Conservation (phyloP, 2,329 filamentous ascomycete genomes). For the Pseudogymnoascus sp. region DNA sequence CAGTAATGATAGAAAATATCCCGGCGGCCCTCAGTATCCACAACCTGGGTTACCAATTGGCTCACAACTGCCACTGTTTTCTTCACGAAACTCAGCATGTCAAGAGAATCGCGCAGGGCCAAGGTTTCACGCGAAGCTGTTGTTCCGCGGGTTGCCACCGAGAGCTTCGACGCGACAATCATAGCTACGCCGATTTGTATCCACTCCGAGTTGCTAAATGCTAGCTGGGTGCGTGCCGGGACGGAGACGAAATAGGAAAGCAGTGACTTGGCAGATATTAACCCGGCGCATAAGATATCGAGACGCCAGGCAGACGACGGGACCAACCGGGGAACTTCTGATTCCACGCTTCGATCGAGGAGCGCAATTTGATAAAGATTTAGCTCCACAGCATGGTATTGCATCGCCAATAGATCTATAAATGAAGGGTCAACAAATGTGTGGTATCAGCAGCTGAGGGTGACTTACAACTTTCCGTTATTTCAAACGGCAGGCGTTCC, state of each 20-base stretch:
- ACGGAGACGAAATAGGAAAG: constrained; percentile 29
- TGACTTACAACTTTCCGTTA: constrained; percentile 26
- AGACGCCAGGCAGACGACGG: constrained; percentile 9
- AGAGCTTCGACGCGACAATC: constrained; percentile 8
- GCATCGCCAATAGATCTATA: constrained; percentile 31
- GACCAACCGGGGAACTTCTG: constrained; percentile 22
- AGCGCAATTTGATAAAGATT: constrained; percentile 34
- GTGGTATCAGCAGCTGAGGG: neutral
- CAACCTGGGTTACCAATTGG: neutral
- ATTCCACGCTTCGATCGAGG: neutral
- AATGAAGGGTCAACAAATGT: neutral
- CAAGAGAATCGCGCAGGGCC: neutral
- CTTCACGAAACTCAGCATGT: neutral
- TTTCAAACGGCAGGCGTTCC: constrained; percentile 23
- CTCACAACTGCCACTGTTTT: neutral
- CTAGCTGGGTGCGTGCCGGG: constrained; percentile 28
- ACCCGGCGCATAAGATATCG: constrained; percentile 15
- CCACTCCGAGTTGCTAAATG: constrained; percentile 33
- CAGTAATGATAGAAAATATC: neutral
- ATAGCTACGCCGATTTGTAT: constrained; percentile 31
- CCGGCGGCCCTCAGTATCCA: neutral
- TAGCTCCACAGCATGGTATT: constrained; percentile 32
- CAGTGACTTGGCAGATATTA: constrained; percentile 21
- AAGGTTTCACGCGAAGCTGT: neutral
- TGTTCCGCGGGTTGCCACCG: neutral